These are phyloP conservation scores for Suhomyces wounanorum DNA, from an alignment of 1,139 yeast genomes.

Conservation along the genomic window DNA sequence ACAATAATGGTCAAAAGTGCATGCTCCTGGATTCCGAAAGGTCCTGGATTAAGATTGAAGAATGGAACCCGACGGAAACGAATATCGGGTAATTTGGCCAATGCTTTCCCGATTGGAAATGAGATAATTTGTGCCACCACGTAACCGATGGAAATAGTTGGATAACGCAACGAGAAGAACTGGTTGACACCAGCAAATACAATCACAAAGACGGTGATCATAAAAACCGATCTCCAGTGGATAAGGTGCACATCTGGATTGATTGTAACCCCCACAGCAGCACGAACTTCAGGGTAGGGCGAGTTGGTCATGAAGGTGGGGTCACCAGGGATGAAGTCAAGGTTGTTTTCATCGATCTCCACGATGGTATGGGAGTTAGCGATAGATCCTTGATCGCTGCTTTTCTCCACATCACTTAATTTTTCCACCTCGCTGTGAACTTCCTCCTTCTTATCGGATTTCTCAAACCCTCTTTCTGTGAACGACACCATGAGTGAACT, in stretches of 20 bases:
- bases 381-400: conserved; percentile 6
- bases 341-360: conserved; percentile 16
- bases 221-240: conserved; percentile 23
- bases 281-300: conserved; percentile 27
- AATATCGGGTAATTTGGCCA: conserved; percentile 26
- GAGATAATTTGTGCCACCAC: conserved; percentile 28
- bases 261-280: conserved; percentile 19
- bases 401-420: conserved; percentile 9
- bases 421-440: conserved; percentile 8
- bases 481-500: conserved; percentile 3
- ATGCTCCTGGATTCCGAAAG: conserved; percentile 25
- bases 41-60: conserved; percentile 40
- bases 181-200: conserved; percentile 27
- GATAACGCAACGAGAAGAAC: conserved; percentile 28
- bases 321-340: conserved; percentile 28
- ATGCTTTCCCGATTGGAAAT: conserved; percentile 24
- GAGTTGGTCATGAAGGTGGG: conserved; percentile 27
- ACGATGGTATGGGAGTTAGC: conserved; percentile 6
- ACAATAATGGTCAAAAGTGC: conserved; percentile 21
- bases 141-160: conserved; percentile 24
- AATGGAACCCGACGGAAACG: conserved; percentile 21
- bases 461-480: conserved; percentile 8
- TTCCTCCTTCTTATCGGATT: conserved; percentile 7
- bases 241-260: conserved; percentile 18
- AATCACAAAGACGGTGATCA: conserved; percentile 20